Evolutionary conservation across 192 early-diverging fungal genomes (phyloP), one percentile per base, ranked within the genome.

Genomic region (Entomortierella lignicola): DNA sequence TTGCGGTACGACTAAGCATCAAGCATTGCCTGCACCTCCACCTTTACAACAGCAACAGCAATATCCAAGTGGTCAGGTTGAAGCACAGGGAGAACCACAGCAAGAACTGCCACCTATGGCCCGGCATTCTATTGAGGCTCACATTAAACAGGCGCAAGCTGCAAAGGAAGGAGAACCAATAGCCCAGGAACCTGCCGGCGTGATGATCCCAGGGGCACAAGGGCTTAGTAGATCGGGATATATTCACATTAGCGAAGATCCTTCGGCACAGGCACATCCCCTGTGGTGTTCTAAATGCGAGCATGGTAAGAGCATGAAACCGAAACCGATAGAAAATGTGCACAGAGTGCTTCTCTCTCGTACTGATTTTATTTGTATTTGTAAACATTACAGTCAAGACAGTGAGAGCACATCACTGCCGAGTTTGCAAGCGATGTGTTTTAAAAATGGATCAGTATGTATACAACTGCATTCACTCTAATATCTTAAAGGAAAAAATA

Each of bases 371-470:
- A 42, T 8, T 47, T 47, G 7, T 27, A n/a, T 47, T 47, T 27
- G 27, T 55, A 25, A 23, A 17, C 5, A 15, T 20, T 20, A 44
- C 62, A 79, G 75, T 88, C 64, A 88, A 88, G 48, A 83, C 87
- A 10, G 85, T 83, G 54, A 48, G 87, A 73, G 67, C 82, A 20
- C 87, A 88, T 62, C 87, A 88, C 29, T 88, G 87, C 44, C 82
- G 82, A 27, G 85, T 85, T n/a, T 88, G 87, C 66, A 81, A 85
- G 37, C 44, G 66, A 63, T 88, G 87, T 58, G 84, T 87, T 3
- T 51, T 88, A n/a, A 86, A 83, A 66, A 88, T 88, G 87, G 87
- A 88, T 55, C 87, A 88, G 87, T 88, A 85, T 44, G 87, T 80
- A 42, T 2, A 58, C 23, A 37, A 10, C 34, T 53, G 31, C 41